Percentiles rank a stretch among this genome's conserved stretches.
phyloP scores from a whole-genome alignment of 2,329 filamentous ascomycete species.

The Cyphellophora attinorum region DNA sequence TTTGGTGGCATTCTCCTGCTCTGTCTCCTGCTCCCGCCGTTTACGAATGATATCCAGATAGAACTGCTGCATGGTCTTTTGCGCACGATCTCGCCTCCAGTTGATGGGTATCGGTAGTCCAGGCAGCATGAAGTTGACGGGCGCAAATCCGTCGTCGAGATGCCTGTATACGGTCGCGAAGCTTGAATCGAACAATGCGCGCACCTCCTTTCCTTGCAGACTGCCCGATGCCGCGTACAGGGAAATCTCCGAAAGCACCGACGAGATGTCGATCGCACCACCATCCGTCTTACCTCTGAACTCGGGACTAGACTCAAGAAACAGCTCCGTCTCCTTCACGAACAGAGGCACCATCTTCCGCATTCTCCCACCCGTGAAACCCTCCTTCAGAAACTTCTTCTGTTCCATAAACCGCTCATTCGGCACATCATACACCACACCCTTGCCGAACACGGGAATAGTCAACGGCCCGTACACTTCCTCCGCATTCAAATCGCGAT shows the following conservation, averaged over 20 bases:
- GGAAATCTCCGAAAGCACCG: conserved; percentile 65
- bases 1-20: too few relatives aligned
- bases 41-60: conserved; percentile 63
- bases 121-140: conserved; percentile 74
- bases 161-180: conserved; percentile 72
- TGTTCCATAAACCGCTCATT: conserved; percentile 92
- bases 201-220: conserved; percentile 67
- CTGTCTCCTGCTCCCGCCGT: conserved; percentile 44
- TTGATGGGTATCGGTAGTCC: conserved; percentile 73
- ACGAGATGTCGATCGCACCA: conserved; percentile 53
- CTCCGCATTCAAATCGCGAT: conserved; percentile 82
- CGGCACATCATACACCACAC: conserved; percentile 75
- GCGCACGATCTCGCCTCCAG: conserved; percentile 59
- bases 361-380: conserved; percentile 50
- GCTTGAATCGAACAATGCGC: conserved; percentile 58
- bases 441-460: conserved; percentile 65
- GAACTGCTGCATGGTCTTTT: conserved; percentile 58
- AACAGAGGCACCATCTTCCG: conserved; percentile 60
- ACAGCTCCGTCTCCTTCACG: conserved; percentile 42
- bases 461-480: conserved; percentile 75
- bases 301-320: conserved; percentile 38
- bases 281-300: conserved; percentile 34
- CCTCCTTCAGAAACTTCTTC: conserved; percentile 70
- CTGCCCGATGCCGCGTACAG: conserved; percentile 72
- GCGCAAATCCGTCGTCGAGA: conserved; percentile 67